Conservation (phyloP, 108 stramenopile genomes). For the Asterionellopsis glacialis region DNA sequence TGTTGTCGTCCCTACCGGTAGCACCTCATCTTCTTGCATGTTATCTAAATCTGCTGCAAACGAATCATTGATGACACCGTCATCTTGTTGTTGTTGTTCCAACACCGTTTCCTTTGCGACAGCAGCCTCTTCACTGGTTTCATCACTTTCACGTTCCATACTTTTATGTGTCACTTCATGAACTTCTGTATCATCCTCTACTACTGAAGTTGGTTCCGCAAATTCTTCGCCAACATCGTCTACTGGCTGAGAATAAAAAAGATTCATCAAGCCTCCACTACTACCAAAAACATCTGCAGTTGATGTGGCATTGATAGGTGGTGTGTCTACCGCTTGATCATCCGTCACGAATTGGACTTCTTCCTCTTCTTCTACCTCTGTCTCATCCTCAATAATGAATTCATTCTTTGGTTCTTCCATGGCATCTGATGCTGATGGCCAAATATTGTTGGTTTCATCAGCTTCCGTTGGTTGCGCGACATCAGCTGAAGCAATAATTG, state of each 20-base stretch:
- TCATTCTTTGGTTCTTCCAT: background rate
- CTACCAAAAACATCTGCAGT: background rate
- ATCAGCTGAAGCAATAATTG: background rate
- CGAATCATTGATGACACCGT: background rate
- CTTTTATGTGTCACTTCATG: conserved; percentile 13
- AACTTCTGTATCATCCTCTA: conserved; percentile 5
- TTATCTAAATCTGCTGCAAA: too few relatives aligned
- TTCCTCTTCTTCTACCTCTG: background rate
- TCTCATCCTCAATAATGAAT: background rate
- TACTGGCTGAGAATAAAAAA: too few relatives aligned
- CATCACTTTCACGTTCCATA: conserved; percentile 15
- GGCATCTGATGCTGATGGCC: background rate
- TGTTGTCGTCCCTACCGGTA: background rate
- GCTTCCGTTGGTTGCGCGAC: background rate
- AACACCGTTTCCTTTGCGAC: background rate
- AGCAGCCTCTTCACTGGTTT: conserved; percentile 1
- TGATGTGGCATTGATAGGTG: background rate
- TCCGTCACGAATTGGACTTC: background rate
- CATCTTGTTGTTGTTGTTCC: conserved; percentile 2
- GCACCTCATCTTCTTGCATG: too few relatives aligned
- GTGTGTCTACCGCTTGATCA: background rate
- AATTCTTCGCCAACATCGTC: conserved; percentile 5
- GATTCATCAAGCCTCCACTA: too few relatives aligned
- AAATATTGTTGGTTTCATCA: background rate
- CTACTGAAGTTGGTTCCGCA: background rate